Evolutionary conservation across 1,284 basidiomycete species (phyloP).

Genomic region (Moesziomyces sp.): DNA sequence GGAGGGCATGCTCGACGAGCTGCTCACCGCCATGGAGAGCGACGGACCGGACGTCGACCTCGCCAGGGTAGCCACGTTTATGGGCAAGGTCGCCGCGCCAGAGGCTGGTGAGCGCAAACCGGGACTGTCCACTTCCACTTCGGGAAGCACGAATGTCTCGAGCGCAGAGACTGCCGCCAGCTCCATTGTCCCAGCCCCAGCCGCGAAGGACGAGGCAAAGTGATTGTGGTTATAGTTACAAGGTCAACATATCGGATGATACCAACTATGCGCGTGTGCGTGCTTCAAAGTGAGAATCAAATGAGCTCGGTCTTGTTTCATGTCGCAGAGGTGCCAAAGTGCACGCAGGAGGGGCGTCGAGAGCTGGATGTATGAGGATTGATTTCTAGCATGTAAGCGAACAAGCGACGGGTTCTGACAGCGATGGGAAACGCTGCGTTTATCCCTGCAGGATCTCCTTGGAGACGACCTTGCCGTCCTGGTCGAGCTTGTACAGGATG

Average conservation of each 20-base stretch:
- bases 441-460: constrained; percentile 63
- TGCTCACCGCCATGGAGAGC: constrained; percentile 87
- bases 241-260: background rate
- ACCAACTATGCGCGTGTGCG: background rate
- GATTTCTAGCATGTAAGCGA: too few relatives aligned
- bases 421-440: background rate
- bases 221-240: background rate
- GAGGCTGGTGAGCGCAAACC: too few relatives aligned
- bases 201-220: background rate
- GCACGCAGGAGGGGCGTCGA: too few relatives aligned
- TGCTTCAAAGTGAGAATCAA: too few relatives aligned
- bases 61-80: constrained; percentile 85
- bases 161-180: constrained; percentile 14
- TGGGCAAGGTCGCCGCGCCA: constrained; percentile 71
- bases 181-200: constrained; percentile 7
- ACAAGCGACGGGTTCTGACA: background rate
- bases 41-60: constrained; percentile 84
- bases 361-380: too few relatives aligned
- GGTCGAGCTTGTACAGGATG: constrained; percentile 69
- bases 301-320: too few relatives aligned
- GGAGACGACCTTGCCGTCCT: constrained; percentile 63
- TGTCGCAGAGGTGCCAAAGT: too few relatives aligned
- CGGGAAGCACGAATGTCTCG: constrained; percentile 6
- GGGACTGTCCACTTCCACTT: background rate
- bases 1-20: constrained; percentile 88